These are phyloP conservation scores for Aspergillus latus DNA, from an alignment of 2,329 filamentous ascomycete species.

Conservation along the genomic window DNA sequence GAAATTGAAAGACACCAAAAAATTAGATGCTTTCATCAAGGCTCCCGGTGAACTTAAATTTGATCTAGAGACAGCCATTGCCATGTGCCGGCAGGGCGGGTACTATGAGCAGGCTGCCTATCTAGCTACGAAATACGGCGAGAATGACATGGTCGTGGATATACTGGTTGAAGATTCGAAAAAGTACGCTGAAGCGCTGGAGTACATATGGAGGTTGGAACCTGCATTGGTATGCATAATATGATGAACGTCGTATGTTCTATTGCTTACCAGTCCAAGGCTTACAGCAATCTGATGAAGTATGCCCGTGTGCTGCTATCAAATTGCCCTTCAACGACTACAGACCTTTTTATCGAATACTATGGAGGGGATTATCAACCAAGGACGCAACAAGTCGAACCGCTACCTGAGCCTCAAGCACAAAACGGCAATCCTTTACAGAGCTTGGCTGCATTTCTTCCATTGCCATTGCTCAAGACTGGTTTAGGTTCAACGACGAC, in stretches of 20 bases:
- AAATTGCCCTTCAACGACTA: conserved; percentile 78
- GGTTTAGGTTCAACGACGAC: conserved; percentile 45
- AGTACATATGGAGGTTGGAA: conserved; percentile 87
- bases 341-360: conserved; percentile 87
- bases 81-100: conserved; percentile 94
- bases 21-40: conserved; percentile 95
- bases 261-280: conserved; percentile 51
- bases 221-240: conserved; percentile 64
- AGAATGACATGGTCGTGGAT: conserved; percentile 90
- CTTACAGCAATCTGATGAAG: conserved; percentile 88
- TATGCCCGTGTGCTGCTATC: conserved; percentile 89
- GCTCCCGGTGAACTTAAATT: conserved; percentile 87
- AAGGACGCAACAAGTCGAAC: conserved; percentile 58
- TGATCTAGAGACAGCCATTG: conserved; percentile 93
- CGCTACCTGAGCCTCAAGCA: conserved; percentile 48
- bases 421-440: conserved; percentile 73
- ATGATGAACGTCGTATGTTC: background rate
- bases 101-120: conserved; percentile 98
- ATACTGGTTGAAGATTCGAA: conserved; percentile 95
- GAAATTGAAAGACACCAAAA: conserved; percentile 94
- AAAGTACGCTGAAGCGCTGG: conserved; percentile 80
- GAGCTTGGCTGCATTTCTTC: conserved; percentile 79
- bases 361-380: conserved; percentile 84
- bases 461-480: conserved; percentile 79
- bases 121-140: conserved; percentile 87